Percentiles rank a stretch among this genome's conserved stretches.
Evolutionary conservation across 805 yeast species (phyloP).

Genomic region (Suhomyces sp.): DNA sequence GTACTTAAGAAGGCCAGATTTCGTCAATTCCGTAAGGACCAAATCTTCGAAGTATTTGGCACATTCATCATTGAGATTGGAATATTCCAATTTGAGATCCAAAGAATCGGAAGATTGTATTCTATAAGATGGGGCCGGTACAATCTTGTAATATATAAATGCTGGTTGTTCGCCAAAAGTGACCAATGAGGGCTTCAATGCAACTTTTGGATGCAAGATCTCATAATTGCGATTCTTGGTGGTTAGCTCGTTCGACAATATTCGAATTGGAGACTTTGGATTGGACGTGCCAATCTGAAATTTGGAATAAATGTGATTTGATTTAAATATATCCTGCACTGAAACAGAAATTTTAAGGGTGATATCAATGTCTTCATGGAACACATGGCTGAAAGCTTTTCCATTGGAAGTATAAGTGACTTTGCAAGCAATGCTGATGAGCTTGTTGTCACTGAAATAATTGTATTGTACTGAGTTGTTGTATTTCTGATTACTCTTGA

Average conservation of each 20-base stretch:
- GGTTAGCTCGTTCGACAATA: constrained; percentile 43
- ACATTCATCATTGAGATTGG: constrained; percentile 49
- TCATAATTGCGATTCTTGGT: constrained; percentile 27
- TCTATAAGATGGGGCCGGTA: constrained; percentile 18
- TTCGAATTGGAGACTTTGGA: constrained; percentile 50
- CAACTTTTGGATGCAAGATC: constrained; percentile 18
- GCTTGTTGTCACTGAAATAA: constrained; percentile 28
- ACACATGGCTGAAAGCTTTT: constrained; percentile 18
- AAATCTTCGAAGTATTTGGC: constrained; percentile 13
- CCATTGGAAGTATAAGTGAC: constrained; percentile 22
- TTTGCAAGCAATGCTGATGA: constrained; percentile 19
- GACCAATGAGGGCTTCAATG: constrained; percentile 31
- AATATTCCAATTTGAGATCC: constrained; percentile 44
- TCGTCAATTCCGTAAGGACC: constrained; percentile 14
- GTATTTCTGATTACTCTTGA: not conserved
- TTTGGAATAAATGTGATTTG: constrained; percentile 56
- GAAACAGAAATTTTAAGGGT: constrained; percentile 65
- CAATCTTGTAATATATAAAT: constrained; percentile 57
- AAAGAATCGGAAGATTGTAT: constrained; percentile 34
- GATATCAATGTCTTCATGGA: constrained; percentile 47
- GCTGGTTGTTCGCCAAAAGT: constrained; percentile 74
- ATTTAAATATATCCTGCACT: constrained; percentile 74
- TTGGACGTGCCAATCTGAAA: constrained; percentile 66
- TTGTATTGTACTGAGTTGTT: constrained; percentile 2
- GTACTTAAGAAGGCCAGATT: constrained; percentile 15